These are phyloP conservation scores for Candida glucosophila DNA, from an alignment of 1,139 yeast species.

Conservation along the genomic window DNA sequence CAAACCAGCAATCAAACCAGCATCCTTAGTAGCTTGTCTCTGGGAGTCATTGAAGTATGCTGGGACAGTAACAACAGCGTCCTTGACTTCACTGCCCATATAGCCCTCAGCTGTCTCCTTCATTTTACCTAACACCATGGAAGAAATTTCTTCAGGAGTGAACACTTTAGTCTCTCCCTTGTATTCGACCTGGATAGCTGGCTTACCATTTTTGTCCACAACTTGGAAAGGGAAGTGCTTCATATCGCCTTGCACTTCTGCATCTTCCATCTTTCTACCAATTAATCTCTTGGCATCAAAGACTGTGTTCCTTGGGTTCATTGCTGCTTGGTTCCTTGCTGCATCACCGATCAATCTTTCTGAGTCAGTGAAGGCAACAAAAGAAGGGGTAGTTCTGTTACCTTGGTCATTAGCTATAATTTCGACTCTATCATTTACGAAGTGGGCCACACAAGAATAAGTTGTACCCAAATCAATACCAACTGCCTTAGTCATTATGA, in stretches of 20 bases:
- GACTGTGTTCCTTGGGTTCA: constrained; percentile 93
- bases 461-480: constrained; percentile 86
- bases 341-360: constrained; percentile 99
- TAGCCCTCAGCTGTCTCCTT: constrained; percentile 41
- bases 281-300: constrained; percentile 94
- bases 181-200: constrained; percentile 88
- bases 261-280: constrained; percentile 38
- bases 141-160: constrained; percentile 96
- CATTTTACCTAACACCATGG: constrained; percentile 80
- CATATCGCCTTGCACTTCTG: constrained; percentile 34
- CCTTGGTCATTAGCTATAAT: constrained; percentile 50
- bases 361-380: constrained; percentile 94
- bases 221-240: constrained; percentile 39
- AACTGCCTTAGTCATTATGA: constrained; percentile 63
- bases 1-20: constrained; percentile 42
- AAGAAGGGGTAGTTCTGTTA: constrained; percentile 85
- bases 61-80: constrained; percentile 44
- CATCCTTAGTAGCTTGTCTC: constrained; percentile 44
- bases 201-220: constrained; percentile 70
- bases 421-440: constrained; percentile 61
- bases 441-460: constrained; percentile 76
- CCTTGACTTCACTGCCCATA: constrained; percentile 32
- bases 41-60: constrained; percentile 44
- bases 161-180: constrained; percentile 89
- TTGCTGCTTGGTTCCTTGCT: constrained; percentile 97